A percentile compares a stretch with the other conserved stretches of the same genome.
These are phyloP conservation scores for Fistulifera pelliculosa DNA, from an alignment of 108 stramenopile genomes.

Conservation along the genomic window DNA sequence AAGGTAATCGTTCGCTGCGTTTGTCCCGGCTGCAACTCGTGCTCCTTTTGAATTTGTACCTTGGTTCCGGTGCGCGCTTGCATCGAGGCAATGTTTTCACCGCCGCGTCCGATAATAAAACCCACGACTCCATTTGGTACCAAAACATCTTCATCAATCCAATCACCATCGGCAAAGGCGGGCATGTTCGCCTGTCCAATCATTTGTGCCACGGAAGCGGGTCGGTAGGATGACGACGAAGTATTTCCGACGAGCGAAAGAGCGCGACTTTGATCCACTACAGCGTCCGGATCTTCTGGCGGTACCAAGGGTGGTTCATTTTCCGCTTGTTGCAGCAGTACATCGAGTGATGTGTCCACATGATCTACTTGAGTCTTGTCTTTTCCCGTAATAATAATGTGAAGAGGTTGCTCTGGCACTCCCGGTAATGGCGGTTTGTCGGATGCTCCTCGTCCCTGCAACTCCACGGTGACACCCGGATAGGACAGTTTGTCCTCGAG, in stretches of 20 bases:
- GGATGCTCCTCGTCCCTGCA: conserved; percentile 31
- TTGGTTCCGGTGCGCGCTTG: conserved; percentile 65
- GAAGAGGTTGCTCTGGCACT: conserved; percentile 54
- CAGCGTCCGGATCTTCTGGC: conserved; percentile 12
- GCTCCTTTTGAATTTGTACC: conserved; percentile 87
- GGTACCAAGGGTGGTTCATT: conserved; percentile 44
- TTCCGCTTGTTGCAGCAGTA: conserved; percentile 56
- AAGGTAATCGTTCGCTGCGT: conserved; percentile 74
- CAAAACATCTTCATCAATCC: conserved; percentile 20
- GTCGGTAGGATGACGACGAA: conserved; percentile 25
- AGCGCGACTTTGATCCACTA: conserved; percentile 10
- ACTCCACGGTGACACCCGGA: neutral
- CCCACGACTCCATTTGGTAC: conserved; percentile 21
- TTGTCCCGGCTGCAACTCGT: conserved; percentile 76
- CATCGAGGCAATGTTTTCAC: conserved; percentile 78
- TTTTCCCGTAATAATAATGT: conserved; percentile 53
- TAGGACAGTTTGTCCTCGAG: conserved; percentile 15
- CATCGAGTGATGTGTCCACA: conserved; percentile 44
- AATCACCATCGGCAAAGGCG: conserved; percentile 24
- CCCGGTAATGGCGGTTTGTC: conserved; percentile 33
- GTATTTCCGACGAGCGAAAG: conserved; percentile 6
- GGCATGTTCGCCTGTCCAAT: conserved; percentile 39
- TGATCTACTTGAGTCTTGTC: conserved; percentile 29
- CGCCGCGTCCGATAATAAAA: conserved; percentile 31
- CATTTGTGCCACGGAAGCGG: conserved; percentile 76